These are phyloP conservation scores for Cryphonectria carpinicola DNA, from an alignment of 2,329 filamentous ascomycete genomes.

Conservation along the genomic window DNA sequence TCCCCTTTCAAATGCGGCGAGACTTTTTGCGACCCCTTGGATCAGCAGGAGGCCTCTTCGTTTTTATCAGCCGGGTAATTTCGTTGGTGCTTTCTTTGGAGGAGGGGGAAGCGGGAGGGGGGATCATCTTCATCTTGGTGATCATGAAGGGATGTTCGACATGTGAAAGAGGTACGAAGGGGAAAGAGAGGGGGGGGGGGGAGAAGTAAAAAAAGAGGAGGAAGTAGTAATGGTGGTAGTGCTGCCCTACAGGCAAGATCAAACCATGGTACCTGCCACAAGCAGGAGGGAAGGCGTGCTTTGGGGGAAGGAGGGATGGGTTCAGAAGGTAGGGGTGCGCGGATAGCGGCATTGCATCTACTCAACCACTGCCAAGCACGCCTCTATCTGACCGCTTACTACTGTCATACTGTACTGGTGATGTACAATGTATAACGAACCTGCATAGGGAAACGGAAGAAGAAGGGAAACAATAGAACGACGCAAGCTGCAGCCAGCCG, in stretches of 20 bases:
- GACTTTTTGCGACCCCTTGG: neutral
- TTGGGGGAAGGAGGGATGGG: neutral
- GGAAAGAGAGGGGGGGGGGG: no score
- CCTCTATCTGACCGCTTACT: neutral
- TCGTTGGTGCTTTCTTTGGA: neutral
- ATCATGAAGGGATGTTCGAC: neutral
- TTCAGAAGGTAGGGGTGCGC: neutral
- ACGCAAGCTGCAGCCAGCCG: neutral
- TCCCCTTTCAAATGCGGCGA: neutral
- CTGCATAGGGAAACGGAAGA: neutral
- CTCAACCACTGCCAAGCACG: neutral
- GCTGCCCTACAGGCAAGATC: neutral
- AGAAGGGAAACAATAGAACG: neutral
- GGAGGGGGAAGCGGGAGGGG: no score
- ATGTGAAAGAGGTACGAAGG: neutral
- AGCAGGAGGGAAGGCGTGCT: neutral
- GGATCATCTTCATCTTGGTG: neutral
- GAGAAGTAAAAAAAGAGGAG: neutral
- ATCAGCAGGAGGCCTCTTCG: constrained; percentile 2
- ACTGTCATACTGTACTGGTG: neutral
- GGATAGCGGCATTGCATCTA: neutral
- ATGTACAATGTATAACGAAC: neutral
- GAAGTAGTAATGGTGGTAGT: neutral
- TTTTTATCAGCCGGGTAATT: neutral
- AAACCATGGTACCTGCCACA: neutral